Conservation (phyloP, 495 filamentous ascomycete species). For the Penicillium cinerascens region DNA sequence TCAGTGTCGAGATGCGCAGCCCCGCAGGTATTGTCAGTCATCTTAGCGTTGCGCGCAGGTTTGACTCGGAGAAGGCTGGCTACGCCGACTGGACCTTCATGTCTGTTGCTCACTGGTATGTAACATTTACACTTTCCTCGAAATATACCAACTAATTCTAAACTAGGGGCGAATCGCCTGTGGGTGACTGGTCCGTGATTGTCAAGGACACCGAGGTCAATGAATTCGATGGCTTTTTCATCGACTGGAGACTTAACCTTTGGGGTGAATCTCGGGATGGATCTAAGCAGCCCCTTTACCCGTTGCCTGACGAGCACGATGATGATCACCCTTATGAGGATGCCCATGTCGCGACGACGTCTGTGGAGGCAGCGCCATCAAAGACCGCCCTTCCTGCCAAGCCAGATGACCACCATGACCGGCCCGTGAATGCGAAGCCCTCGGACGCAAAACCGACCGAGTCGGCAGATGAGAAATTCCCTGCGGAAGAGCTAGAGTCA, state of each 20-base stretch:
- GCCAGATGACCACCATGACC: slow-evolving; percentile 70
- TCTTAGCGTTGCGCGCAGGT: slow-evolving; percentile 66
- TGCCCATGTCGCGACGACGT: slow-evolving; percentile 51
- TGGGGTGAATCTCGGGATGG: slow-evolving; percentile 87
- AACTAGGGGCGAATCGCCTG: slow-evolving; percentile 77
- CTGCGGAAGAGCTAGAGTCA: slow-evolving; percentile 23
- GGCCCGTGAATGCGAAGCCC: slow-evolving; percentile 66
- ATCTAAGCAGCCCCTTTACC: slow-evolving; percentile 63
- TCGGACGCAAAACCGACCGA: slow-evolving; percentile 2
- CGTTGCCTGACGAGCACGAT: slow-evolving; percentile 80
- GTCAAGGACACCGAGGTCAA: slow-evolving; percentile 86
- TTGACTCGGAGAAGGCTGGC: slow-evolving; percentile 62
- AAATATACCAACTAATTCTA: slow-evolving; percentile 7
- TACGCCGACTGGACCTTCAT: slow-evolving; percentile 99
- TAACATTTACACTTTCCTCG: slow-evolving; percentile 1
- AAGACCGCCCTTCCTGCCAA: slow-evolving; percentile 41
- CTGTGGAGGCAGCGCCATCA: slow-evolving; percentile 42
- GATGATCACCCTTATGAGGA: slow-evolving; percentile 72
- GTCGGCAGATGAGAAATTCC: background rate
- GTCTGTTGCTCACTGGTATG: slow-evolving; percentile 93
- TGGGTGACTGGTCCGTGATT: slow-evolving; percentile 86
- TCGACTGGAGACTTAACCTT: slow-evolving; percentile 89
- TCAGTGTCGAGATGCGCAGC: slow-evolving; percentile 89
- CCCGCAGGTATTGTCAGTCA: slow-evolving; percentile 80
- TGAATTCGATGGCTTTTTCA: slow-evolving; percentile 68